phyloP scores from a whole-genome alignment of 140 eudicot genomes.

The Senecio squalidus region DNA sequence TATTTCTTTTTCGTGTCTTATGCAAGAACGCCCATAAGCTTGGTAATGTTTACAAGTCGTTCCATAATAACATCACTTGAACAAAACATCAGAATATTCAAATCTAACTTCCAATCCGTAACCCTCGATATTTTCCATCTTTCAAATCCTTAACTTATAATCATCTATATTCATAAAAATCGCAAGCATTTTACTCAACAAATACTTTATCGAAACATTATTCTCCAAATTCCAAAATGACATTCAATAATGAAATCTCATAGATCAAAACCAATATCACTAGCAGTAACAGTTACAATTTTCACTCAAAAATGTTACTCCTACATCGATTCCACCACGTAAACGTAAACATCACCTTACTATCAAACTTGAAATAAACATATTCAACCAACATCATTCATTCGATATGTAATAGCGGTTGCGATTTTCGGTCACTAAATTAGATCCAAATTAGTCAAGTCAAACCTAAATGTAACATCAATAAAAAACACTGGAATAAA shows the following conservation, averaged over 20 bases:
- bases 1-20: too few species aligned
- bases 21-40: too few species aligned
- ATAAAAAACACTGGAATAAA: not conserved
- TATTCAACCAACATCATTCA: not conserved
- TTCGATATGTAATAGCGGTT: too few species aligned
- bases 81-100: not conserved
- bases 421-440: too few species aligned
- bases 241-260: not conserved
- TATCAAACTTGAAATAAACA: not conserved
- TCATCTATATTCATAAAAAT: too few species aligned
- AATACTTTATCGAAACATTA: not conserved
- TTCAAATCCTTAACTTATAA: not conserved
- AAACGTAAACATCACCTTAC: not conserved
- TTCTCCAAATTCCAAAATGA: not conserved
- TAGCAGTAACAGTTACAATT: not conserved
- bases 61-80: not conserved
- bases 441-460: too few species aligned
- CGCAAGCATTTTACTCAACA: not conserved
- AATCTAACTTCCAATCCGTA: not conserved
- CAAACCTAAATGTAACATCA: not conserved
- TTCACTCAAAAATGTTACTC: not conserved
- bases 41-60: too few species aligned
- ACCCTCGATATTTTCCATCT: not conserved
- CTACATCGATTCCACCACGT: not conserved
- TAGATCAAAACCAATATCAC: not conserved